Evolutionary conservation across 2,329 filamentous ascomycete genomes (phyloP), one percentile per base, ranked within the genome.

Genomic region (Beauveria varroae): DNA sequence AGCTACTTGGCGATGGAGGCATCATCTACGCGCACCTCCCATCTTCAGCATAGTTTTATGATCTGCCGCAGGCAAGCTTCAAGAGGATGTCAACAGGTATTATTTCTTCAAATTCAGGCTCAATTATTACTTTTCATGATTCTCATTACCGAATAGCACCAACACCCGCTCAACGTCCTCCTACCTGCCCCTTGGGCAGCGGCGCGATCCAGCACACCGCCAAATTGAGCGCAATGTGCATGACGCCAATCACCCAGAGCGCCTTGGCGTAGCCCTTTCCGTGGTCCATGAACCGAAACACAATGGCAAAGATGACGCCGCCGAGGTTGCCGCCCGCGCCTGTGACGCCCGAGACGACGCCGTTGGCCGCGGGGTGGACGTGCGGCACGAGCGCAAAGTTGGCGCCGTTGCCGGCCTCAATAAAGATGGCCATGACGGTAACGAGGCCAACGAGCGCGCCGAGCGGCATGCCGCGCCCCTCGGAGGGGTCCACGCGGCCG

Each of bases 361-460:
- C 92, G 73, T 96, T 96, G 63, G 91, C 90, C 63, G 81, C 82
- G 1, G 91, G 90, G 73, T 93, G 89, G 1, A 96, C 88, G 70
- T 96, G 93, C 3, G 92, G 91, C 26, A 96, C 88, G 6, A 96
- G 81, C 0, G 90, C 85, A 73, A 95, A 96, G 75, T 90, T 95
- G 46, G 90, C 86, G 0, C 93, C 93, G 70, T 96, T 96, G 47
- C 86, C 87, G 2, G 89, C 90, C 72, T 96, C 91, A 49, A 92
- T 75, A 77, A 96, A 96, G 71, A 96, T 81, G 1, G 89, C 90
- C 76, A 92, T 82, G 10, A 90, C 82, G 1, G 87, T 86, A 9
- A 96, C 77, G 6, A 96, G 84, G 1, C 89, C 90, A 61, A 95
- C 86, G 80, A 96, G 87, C 3, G 83, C 85, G 7, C 80, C 74